Percentiles rank a stretch among this genome's conserved stretches.
phyloP scores from a whole-genome alignment of 2,329 filamentous ascomycete species.

The Paecilomyces niveus region DNA sequence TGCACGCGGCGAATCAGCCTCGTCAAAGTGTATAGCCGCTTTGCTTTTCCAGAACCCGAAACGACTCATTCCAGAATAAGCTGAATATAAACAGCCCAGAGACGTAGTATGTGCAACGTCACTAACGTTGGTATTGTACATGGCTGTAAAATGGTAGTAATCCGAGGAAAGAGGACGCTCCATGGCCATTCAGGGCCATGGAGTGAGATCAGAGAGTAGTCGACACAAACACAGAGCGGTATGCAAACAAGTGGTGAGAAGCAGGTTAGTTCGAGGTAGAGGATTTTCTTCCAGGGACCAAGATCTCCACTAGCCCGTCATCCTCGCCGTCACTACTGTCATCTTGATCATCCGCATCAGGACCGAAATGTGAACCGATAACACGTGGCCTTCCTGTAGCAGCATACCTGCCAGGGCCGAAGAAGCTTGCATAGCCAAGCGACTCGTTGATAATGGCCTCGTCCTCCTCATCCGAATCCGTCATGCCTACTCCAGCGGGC shows the following conservation, averaged over 20 bases:
- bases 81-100: slow-evolving; percentile 2
- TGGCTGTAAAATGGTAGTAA: background rate
- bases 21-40: background rate
- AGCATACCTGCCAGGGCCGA: slow-evolving; percentile 34
- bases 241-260: background rate
- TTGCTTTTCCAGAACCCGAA: background rate
- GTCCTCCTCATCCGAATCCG: slow-evolving; percentile 47
- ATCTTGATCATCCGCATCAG: slow-evolving; percentile 27
- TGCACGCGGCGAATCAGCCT: background rate
- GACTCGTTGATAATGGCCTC: slow-evolving; percentile 54
- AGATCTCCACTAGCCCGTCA: slow-evolving; percentile 39
- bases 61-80: background rate
- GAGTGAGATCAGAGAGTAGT: slow-evolving; percentile 2
- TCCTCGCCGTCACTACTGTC: slow-evolving; percentile 35
- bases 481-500: slow-evolving; percentile 36
- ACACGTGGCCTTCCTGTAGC: slow-evolving; percentile 35
- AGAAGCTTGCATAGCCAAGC: slow-evolving; percentile 63
- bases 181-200: slow-evolving; percentile 8
- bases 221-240: slow-evolving; percentile 6
- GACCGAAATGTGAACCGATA: slow-evolving; percentile 25
- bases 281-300: slow-evolving; percentile 35
- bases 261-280: slow-evolving; percentile 10
- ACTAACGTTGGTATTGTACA: slow-evolving; percentile 5
- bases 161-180: slow-evolving; percentile 1
- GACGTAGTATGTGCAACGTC: slow-evolving; percentile 3